phyloP scores from a whole-genome alignment of 192 early-diverging fungal species.

The Gryganskiella cystojenkinii region DNA sequence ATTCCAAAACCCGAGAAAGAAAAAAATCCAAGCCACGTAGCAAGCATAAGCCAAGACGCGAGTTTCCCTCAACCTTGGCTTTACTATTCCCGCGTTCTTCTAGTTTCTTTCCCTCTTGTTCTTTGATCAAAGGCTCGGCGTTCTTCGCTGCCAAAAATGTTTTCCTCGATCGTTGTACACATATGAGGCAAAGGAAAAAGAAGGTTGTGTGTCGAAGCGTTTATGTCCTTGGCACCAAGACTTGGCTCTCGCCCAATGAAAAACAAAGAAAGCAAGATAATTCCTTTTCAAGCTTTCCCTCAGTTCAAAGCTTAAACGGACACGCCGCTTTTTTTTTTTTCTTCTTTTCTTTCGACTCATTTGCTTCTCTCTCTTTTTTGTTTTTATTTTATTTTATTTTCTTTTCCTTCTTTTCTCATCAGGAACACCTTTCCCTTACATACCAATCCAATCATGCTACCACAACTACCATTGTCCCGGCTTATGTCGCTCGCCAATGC shows the following conservation, averaged over 20 bases:
- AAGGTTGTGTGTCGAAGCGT: too few species aligned
- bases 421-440: not conserved
- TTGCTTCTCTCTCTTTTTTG: not conserved
- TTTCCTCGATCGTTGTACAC: too few species aligned
- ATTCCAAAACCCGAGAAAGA: too few species aligned
- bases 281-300: too few species aligned
- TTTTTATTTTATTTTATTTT: not conserved
- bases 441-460: not conserved
- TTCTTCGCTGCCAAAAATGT: too few species aligned
- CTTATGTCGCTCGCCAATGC: slow-evolving; percentile 8
- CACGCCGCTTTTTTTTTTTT: not conserved
- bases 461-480: not conserved
- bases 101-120: too few species aligned
- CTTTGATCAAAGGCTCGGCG: too few species aligned
- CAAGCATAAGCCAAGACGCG: too few species aligned
- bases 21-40: too few species aligned
- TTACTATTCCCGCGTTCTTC: too few species aligned
- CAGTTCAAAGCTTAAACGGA: not conserved
- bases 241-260: not conserved
- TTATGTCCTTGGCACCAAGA: slow-evolving; percentile 7
- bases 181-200: too few species aligned
- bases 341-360: not conserved
- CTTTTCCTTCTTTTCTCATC: not conserved
- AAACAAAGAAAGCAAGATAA: not conserved
- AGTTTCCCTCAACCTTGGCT: too few species aligned